Evolutionary conservation across 225 moss, liverwort and hornwort species (phyloP).

Genomic region (Rhytidiadelphus loreus): DNA sequence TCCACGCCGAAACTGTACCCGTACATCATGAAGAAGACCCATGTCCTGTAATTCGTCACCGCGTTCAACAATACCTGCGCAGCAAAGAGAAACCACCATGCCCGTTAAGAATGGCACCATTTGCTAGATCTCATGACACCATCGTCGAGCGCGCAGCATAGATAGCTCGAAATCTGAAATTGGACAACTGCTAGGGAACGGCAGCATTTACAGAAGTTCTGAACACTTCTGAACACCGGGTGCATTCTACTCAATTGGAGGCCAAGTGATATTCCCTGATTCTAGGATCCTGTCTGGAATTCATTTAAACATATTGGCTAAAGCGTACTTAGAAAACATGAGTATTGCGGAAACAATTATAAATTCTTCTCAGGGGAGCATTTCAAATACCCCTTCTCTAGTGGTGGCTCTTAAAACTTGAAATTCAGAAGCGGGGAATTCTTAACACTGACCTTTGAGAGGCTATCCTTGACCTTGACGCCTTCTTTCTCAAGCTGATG

Average conservation of each 20-base stretch:
- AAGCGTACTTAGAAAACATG: background rate
- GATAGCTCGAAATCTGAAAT: background rate
- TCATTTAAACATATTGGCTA: background rate
- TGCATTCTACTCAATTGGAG: background rate
- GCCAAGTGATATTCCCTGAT: background rate
- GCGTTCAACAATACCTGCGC: slow-evolving; percentile 52
- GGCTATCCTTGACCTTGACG: slow-evolving; percentile 39
- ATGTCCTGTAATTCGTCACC: slow-evolving; percentile 66
- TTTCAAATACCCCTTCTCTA: background rate
- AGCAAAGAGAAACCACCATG: background rate
- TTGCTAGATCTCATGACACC: background rate
- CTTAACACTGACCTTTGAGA: slow-evolving; percentile 21
- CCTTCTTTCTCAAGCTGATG: slow-evolving; percentile 48
- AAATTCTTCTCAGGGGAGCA: background rate
- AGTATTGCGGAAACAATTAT: background rate
- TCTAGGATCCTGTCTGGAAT: background rate
- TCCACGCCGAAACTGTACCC: slow-evolving; percentile 87
- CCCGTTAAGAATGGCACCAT: background rate
- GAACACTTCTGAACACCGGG: too few relatives aligned
- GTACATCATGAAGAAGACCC: slow-evolving; percentile 50
- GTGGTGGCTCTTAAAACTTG: background rate
- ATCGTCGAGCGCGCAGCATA: background rate
- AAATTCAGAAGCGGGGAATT: background rate
- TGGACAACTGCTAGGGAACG: background rate
- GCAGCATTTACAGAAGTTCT: background rate